Evolutionary conservation across 108 stramenopile genomes (phyloP), one percentile per base, ranked within the genome.

Genomic region (Cyclotella choctawhatcheeana): DNA sequence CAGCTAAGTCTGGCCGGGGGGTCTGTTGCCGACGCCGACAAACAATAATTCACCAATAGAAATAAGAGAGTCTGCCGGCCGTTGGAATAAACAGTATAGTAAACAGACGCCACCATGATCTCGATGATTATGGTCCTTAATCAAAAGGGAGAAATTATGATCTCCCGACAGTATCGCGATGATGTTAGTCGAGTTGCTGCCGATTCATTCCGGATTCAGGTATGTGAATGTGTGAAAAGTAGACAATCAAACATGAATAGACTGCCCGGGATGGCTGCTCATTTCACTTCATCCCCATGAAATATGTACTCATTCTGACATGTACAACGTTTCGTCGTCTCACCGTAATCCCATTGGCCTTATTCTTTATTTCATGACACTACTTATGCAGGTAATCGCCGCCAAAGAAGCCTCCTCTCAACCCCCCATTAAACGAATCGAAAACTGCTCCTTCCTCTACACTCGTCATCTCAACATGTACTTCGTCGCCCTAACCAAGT

Each of bases 381-480:
- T 91, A 79, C 88, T 88, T 40, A 73, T 88, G 59, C 90, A 96
- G 80, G 91, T 97, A 54, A 95, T 99, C 35, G 96, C 97, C 44
- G 89, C 94, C 26, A 99, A 98, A 77, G 95, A 98, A 44, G 97
- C 98, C 12, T 96, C 98, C 21, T 92, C 96, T 18, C 86, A 91
- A 58, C 87, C 97, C 45, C 99, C 99, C 17, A 91, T 99, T 21
- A 91, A 89, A 61, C 86, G 93, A 56, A 87, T 99, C 70, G 98
- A 99, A 59, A 94, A 93, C 48, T 93, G 91, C 69, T 96, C 97
- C 65, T 99, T 99, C 84, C 75, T 99, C 44, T 98, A 97, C 83
- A 97, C 93, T 27, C 93, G 97, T 34, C 96, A 96, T 69, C 82
- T 92, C 73, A 97, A 98, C 74, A 93, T 99, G 82, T 99, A 95